A percentile compares a stretch with the other conserved stretches of the same genome.
These are phyloP conservation scores for Aurantiochytrium sp. DNA, from an alignment of 108 stramenopile genomes.

Conservation along the genomic window DNA sequence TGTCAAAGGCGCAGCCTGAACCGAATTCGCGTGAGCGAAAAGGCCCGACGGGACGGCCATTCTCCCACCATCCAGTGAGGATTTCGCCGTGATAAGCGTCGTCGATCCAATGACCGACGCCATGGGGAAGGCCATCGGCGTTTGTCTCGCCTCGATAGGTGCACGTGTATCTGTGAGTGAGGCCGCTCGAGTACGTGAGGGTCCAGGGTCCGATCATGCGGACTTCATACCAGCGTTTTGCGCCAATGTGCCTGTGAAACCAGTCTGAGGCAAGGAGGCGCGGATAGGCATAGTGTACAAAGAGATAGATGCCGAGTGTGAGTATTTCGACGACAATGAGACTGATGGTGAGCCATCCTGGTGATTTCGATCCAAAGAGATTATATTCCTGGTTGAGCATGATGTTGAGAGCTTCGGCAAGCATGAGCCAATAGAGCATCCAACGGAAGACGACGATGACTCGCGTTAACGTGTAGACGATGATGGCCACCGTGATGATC, in stretches of 20 bases:
- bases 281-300: slow-evolving; percentile 34
- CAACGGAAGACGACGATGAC: slow-evolving; percentile 37
- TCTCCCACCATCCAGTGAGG: slow-evolving; percentile 38
- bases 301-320: slow-evolving; percentile 25
- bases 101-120: slow-evolving; percentile 43
- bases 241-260: slow-evolving; percentile 30
- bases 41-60: slow-evolving; percentile 42
- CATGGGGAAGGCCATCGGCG: slow-evolving; percentile 39
- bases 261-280: slow-evolving; percentile 25
- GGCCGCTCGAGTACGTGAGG: slow-evolving; percentile 23
- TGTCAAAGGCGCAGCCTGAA: slow-evolving; percentile 34
- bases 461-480: slow-evolving; percentile 12
- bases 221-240: slow-evolving; percentile 24
- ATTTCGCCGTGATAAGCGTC: slow-evolving; percentile 45
- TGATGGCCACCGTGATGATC: slow-evolving; percentile 23
- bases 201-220: slow-evolving; percentile 26
- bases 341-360: slow-evolving; percentile 9
- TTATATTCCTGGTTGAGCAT: not conserved
- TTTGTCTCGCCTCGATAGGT: slow-evolving; percentile 35
- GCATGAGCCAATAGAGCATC: slow-evolving; percentile 43
- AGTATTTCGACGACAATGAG: slow-evolving; percentile 30
- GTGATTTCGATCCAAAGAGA: slow-evolving; percentile 5
- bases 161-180: slow-evolving; percentile 27
- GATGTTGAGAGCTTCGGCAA: slow-evolving; percentile 10
- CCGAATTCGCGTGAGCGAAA: slow-evolving; percentile 36